phyloP scores from a whole-genome alignment of 305 asterid genomes.

The Fraxinus latifolia region DNA sequence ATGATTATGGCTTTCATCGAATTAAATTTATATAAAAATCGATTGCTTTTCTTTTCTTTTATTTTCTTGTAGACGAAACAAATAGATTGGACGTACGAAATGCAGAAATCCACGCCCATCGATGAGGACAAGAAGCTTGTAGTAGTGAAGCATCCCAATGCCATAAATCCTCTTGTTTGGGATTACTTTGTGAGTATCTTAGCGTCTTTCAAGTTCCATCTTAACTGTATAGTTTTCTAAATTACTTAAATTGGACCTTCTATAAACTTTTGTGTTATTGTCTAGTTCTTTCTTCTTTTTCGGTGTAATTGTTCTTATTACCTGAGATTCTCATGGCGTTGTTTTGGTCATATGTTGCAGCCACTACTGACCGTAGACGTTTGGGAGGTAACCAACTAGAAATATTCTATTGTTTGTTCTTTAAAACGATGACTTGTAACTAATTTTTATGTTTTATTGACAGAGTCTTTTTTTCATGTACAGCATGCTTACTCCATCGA shows the following conservation, averaged over 20 bases:
- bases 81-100: constrained; percentile 72
- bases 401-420: neutral
- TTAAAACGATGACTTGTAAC: neutral
- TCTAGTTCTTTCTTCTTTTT: neutral
- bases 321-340: neutral
- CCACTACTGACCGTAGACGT: constrained; percentile 89
- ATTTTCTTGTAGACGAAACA: constrained; percentile 55
- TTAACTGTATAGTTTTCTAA: neutral
- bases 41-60: neutral
- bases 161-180: constrained; percentile 89
- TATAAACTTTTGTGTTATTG: neutral
- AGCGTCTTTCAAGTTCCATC: neutral
- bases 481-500: constrained; percentile 96
- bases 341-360: constrained; percentile 46
- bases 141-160: constrained; percentile 88
- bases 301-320: neutral
- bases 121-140: constrained; percentile 78
- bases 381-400: constrained; percentile 75
- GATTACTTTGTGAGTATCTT: constrained; percentile 68
- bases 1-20: neutral
- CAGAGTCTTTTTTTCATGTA: constrained; percentile 8
- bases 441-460: constrained; percentile 17
- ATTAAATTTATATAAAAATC: neutral
- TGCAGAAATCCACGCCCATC: constrained; percentile 63
- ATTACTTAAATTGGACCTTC: neutral